A percentile compares a stretch with the other conserved stretches of the same genome.
These are phyloP conservation scores for Fusarium circinatum DNA, from an alignment of 2,329 filamentous ascomycete species.

Conservation along the genomic window DNA sequence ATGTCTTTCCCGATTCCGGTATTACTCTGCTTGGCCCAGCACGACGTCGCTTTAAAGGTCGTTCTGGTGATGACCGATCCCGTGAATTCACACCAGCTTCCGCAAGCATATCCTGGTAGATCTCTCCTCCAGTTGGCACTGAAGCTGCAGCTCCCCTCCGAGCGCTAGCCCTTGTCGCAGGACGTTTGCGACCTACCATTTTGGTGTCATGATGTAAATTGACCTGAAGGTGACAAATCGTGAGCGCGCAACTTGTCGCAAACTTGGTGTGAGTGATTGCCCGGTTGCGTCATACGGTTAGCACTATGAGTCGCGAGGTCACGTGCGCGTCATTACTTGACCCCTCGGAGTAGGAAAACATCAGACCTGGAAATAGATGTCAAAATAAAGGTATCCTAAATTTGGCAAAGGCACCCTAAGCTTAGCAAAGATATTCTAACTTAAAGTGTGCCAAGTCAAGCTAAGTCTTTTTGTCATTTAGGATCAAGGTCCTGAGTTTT, in stretches of 20 bases:
- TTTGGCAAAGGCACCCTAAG: neutral
- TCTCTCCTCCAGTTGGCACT: slow-evolving; percentile 47
- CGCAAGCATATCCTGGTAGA: slow-evolving; percentile 61
- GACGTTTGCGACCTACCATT: slow-evolving; percentile 49
- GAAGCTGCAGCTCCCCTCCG: slow-evolving; percentile 23
- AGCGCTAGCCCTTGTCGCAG: slow-evolving; percentile 38
- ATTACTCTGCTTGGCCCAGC: slow-evolving; percentile 29
- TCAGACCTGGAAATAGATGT: neutral
- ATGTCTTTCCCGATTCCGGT: neutral
- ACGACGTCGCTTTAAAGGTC: slow-evolving; percentile 54
- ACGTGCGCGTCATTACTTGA: slow-evolving; percentile 8
- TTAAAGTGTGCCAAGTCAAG: neutral
- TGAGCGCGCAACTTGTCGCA: slow-evolving; percentile 14
- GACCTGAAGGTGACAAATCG: neutral
- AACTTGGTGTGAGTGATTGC: slow-evolving; percentile 27
- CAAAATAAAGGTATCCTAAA: neutral
- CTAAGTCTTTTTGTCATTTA: neutral
- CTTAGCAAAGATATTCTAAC: neutral
- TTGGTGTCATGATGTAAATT: slow-evolving; percentile 9
- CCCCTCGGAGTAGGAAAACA: neutral
- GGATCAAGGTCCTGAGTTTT: neutral
- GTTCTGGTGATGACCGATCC: slow-evolving; percentile 46
- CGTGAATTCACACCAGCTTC: slow-evolving; percentile 56
- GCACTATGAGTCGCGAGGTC: slow-evolving; percentile 28
- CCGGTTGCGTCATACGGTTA: slow-evolving; percentile 43